phyloP scores from a whole-genome alignment of 148 eudicot species.

The Dianthus caryophyllus region DNA sequence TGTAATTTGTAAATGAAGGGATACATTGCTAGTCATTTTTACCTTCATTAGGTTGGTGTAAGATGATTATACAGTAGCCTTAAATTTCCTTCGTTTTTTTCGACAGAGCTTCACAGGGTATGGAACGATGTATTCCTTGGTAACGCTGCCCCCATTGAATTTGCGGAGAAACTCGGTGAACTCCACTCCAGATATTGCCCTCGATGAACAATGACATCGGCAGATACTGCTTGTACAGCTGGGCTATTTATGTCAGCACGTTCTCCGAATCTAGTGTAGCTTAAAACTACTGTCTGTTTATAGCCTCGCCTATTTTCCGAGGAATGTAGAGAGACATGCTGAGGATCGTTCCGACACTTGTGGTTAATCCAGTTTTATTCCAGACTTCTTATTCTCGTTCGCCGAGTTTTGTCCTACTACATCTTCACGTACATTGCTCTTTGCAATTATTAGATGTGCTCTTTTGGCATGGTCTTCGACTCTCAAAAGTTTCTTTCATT shows the following conservation, averaged over 20 bases:
- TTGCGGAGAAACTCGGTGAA: slow-evolving; percentile 41
- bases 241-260: not conserved
- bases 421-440: too few species aligned
- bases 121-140: slow-evolving; percentile 75
- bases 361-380: too few species aligned
- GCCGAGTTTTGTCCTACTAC: too few species aligned
- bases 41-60: not conserved
- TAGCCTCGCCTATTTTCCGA: not conserved
- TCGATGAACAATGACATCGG: slow-evolving; percentile 27
- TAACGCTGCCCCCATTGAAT: slow-evolving; percentile 54
- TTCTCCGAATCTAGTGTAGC: not conserved
- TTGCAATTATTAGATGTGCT: too few species aligned
- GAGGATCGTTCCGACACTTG: too few species aligned
- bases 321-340: not conserved
- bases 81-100: not conserved
- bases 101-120: slow-evolving; percentile 51
- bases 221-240: not conserved
- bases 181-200: slow-evolving; percentile 52
- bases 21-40: not conserved
- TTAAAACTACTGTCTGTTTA: not conserved
- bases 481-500: too few species aligned
- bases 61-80: not conserved
- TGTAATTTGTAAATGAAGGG: not conserved
- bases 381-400: too few species aligned
- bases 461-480: too few species aligned